Percentiles rank a stretch among this genome's conserved stretches.
These are phyloP conservation scores for Serendipita vermifera DNA, from an alignment of 768 basidiomycete species.

Conservation along the genomic window DNA sequence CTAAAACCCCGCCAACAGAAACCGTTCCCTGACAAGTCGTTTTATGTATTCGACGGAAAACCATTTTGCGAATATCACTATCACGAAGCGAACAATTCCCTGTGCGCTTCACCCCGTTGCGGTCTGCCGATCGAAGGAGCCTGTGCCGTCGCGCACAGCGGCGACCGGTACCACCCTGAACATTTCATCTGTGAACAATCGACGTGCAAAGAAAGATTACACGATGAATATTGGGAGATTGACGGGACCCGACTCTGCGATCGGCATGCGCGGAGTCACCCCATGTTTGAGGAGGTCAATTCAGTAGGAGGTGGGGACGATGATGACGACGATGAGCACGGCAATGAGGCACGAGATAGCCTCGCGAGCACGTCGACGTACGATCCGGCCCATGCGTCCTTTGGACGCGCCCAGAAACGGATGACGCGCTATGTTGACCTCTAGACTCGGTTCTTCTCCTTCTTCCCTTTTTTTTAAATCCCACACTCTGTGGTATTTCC, in stretches of 20 bases:
- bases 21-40: constrained; percentile 83
- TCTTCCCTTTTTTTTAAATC: background rate
- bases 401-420: background rate
- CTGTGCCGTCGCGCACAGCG: constrained; percentile 74
- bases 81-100: constrained; percentile 79
- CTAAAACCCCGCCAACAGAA: constrained; percentile 32
- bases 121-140: constrained; percentile 87
- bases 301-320: background rate
- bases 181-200: constrained; percentile 71
- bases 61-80: constrained; percentile 89
- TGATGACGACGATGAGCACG: background rate
- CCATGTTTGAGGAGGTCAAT: background rate
- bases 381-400: background rate
- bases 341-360: constrained; percentile 4
- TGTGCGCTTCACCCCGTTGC: constrained; percentile 68
- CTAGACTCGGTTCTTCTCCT: background rate
- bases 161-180: constrained; percentile 75
- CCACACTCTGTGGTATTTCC: no score
- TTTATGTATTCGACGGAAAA: constrained; percentile 84
- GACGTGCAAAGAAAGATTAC: constrained; percentile 41
- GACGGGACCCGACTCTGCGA: constrained; percentile 81
- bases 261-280: constrained; percentile 41
- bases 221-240: constrained; percentile 77
- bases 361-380: background rate
- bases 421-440: constrained; percentile 9